Percentiles rank a stretch among this genome's conserved stretches.
phyloP scores from a whole-genome alignment of 768 basidiomycete species.

The Asterophora parasitica region DNA sequence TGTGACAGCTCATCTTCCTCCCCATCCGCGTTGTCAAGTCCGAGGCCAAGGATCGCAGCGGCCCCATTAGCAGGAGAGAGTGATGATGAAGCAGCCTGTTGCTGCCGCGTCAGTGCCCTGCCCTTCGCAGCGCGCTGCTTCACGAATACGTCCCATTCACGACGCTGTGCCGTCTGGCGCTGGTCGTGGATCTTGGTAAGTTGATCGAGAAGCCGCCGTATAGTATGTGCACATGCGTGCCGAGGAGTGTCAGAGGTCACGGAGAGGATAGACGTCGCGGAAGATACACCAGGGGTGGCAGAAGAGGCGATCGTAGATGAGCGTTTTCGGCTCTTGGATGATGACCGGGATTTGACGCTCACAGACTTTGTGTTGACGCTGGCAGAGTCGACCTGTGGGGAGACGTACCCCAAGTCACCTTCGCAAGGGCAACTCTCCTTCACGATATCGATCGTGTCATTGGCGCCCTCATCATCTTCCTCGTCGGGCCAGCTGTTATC shows the following conservation, averaged over 20 bases:
- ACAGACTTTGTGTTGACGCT: constrained; percentile 21
- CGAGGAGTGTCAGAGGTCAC: constrained; percentile 60
- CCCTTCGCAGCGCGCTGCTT: constrained; percentile 59
- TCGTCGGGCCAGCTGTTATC: constrained; percentile 73
- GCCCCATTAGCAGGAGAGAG: constrained; percentile 37
- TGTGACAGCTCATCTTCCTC: constrained; percentile 76
- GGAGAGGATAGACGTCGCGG: constrained; percentile 50
- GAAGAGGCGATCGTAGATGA: constrained; percentile 32
- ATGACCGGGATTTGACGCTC: constrained; percentile 44
- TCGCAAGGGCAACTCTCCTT: constrained; percentile 43
- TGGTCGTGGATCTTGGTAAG: constrained; percentile 81
- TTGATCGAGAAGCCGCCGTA: constrained; percentile 67
- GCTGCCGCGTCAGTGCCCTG: constrained; percentile 30
- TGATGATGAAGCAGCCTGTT: constrained; percentile 17
- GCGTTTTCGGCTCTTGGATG: constrained; percentile 45
- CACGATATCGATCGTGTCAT: constrained; percentile 39
- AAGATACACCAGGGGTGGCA: constrained; percentile 16
- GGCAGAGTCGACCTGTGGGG: not conserved
- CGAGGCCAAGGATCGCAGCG: constrained; percentile 65
- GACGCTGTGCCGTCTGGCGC: constrained; percentile 60
- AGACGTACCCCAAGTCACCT: constrained; percentile 24
- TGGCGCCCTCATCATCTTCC: constrained; percentile 25
- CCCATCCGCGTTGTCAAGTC: constrained; percentile 34
- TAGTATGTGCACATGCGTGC: constrained; percentile 71
- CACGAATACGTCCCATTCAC: constrained; percentile 89